phyloP scores from a whole-genome alignment of 306 rosid genomes.

The Cyclanthera cordifolia region DNA sequence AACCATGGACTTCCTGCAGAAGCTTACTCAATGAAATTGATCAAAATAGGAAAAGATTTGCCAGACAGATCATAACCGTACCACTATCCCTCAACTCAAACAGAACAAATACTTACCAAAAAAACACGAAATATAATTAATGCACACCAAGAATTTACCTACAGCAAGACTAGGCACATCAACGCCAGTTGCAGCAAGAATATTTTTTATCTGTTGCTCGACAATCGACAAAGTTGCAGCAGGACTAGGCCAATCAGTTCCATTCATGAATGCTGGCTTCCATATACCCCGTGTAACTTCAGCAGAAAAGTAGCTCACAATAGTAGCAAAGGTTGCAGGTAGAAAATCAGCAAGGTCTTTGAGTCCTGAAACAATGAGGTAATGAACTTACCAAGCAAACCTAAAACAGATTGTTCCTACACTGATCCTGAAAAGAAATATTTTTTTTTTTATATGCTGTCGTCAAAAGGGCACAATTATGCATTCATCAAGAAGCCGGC shows the following conservation, averaged over 20 bases:
- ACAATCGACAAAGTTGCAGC: constrained; percentile 71
- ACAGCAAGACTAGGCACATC: constrained; percentile 80
- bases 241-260: constrained; percentile 98
- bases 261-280: constrained; percentile 94
- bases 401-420: constrained; percentile 2
- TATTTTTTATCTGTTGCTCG: constrained; percentile 77
- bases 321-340: constrained; percentile 81
- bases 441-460: not conserved
- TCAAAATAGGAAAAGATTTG: not conserved
- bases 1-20: not conserved
- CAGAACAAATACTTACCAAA: not conserved
- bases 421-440: not conserved
- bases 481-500: not conserved
- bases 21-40: not conserved
- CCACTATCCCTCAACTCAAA: not conserved
- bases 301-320: constrained; percentile 76
- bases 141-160: constrained; percentile 37
- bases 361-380: constrained; percentile 49
- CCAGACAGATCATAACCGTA: constrained; percentile 1
- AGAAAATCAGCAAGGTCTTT: constrained; percentile 85
- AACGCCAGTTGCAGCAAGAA: constrained; percentile 79
- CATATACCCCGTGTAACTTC: constrained; percentile 94
- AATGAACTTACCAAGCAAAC: constrained; percentile 14
- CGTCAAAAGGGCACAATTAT: constrained; percentile 9
- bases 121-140: not conserved